Evolutionary conservation across 2,329 filamentous ascomycete species (phyloP).

Genomic region (Aspergillus candidus): DNA sequence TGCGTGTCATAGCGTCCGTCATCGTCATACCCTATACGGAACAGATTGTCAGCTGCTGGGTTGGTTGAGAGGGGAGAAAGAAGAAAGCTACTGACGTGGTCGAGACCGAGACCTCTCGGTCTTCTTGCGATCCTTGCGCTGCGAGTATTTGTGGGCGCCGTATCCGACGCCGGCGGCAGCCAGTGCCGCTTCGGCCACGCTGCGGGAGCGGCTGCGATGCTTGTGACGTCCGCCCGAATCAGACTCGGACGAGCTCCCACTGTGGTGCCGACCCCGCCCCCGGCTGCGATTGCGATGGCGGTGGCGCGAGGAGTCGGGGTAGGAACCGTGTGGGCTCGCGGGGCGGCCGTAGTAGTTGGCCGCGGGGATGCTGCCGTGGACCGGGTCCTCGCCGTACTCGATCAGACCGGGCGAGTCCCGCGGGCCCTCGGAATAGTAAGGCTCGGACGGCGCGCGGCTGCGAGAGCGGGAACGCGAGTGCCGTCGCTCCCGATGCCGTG

Average conservation of each 20-base stretch:
- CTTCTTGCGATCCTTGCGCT: conserved; percentile 52
- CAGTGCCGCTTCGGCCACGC: conserved; percentile 49
- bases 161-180: conserved; percentile 54
- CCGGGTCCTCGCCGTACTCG: conserved; percentile 59
- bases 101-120: conserved; percentile 45
- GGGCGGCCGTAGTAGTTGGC: conserved; percentile 44
- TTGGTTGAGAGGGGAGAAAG: conserved; percentile 2
- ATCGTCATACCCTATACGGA: conserved; percentile 25
- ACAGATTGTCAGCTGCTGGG: conserved; percentile 9
- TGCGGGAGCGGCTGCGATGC: conserved; percentile 37
- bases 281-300: conserved; percentile 43
- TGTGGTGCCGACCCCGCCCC: conserved; percentile 34
- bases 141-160: conserved; percentile 53
- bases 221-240: conserved; percentile 29
- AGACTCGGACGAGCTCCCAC: conserved; percentile 33
- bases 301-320: conserved; percentile 27
- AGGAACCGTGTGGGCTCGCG: conserved; percentile 32
- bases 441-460: conserved; percentile 35
- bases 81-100: conserved; percentile 36
- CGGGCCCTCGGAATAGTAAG: conserved; percentile 33
- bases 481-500: conserved; percentile 29
- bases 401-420: conserved; percentile 49
- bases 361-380: conserved; percentile 49
- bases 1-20: conserved; percentile 32
- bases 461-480: conserved; percentile 47